These are phyloP conservation scores for Didymella exigua DNA, from an alignment of 2,329 filamentous ascomycete species.

Conservation along the genomic window DNA sequence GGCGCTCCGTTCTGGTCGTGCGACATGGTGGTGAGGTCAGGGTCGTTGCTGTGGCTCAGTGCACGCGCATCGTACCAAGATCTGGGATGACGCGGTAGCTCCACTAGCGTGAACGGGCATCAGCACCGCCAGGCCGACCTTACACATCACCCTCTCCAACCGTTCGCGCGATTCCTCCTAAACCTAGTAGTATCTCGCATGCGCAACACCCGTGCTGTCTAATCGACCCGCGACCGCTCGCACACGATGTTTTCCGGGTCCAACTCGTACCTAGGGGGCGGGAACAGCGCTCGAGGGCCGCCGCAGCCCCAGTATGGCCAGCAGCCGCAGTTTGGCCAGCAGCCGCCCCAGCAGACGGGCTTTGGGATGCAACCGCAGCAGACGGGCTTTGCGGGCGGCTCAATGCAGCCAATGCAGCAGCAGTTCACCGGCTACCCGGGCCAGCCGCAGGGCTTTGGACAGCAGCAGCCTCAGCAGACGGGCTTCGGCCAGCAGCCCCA, in stretches of 20 bases:
- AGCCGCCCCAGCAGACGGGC: conserved; percentile 61
- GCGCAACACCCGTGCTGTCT: conserved; percentile 22
- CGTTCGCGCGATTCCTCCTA: conserved; percentile 22
- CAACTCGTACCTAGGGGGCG: conserved; percentile 82
- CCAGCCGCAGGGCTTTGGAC: conserved; percentile 54
- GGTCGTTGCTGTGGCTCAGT: conserved; percentile 22
- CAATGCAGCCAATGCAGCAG: conserved; percentile 58
- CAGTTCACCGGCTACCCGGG: conserved; percentile 57
- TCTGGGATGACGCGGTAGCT: conserved; percentile 36
- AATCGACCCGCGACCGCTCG: conserved; percentile 29
- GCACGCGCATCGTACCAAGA: conserved; percentile 21
- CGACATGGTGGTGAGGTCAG: conserved; percentile 34
- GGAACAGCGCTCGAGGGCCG: conserved; percentile 71
- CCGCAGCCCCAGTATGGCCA: conserved; percentile 58
- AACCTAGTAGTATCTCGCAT: conserved; percentile 26
- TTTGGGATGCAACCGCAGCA: conserved; percentile 63
- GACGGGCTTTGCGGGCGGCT: conserved; percentile 60
- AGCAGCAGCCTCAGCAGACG: conserved; percentile 42
- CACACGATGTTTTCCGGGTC: conserved; percentile 84
- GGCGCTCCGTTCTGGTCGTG: conserved; percentile 38
- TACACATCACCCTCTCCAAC: conserved; percentile 28
- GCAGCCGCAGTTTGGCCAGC: conserved; percentile 54
- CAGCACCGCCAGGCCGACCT: conserved; percentile 30
- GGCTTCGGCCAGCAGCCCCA: conserved; percentile 44
- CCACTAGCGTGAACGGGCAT: conserved; percentile 35